Evolutionary conservation across 495 filamentous ascomycete genomes (phyloP).

Genomic region (Neurospora tetraspora): DNA sequence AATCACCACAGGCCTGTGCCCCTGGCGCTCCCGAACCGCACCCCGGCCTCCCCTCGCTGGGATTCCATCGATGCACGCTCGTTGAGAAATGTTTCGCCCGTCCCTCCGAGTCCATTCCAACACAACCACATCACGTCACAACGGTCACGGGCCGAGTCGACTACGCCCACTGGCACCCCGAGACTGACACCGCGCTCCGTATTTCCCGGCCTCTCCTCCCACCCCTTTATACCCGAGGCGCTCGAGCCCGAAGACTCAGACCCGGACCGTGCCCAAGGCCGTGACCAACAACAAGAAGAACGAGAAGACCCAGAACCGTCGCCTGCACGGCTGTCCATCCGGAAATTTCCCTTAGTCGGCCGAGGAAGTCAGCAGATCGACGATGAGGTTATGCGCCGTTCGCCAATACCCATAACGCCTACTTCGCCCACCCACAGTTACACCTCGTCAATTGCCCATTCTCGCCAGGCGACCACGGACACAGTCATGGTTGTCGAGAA

Average conservation of each 20-base stretch:
- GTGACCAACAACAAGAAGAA: neutral
- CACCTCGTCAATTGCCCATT: neutral
- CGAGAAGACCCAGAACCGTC: neutral
- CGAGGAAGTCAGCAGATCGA: slow-evolving; percentile 18
- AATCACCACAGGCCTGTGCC: neutral
- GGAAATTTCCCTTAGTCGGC: slow-evolving; percentile 14
- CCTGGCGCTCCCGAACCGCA: neutral
- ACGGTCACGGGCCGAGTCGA: slow-evolving; percentile 19
- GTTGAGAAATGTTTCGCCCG: slow-evolving; percentile 7
- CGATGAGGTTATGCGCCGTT: slow-evolving; percentile 4
- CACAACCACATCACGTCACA: slow-evolving; percentile 2
- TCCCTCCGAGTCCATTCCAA: slow-evolving; percentile 7
- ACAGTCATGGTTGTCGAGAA: slow-evolving; percentile 33
- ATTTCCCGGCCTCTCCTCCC: slow-evolving; percentile 25
- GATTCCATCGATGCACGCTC: slow-evolving; percentile 24
- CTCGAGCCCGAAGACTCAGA: slow-evolving; percentile 4
- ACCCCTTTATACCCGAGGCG: slow-evolving; percentile 23
- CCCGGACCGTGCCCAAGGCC: neutral
- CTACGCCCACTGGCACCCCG: slow-evolving; percentile 6
- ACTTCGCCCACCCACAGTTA: slow-evolving; percentile 3
- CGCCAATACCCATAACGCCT: slow-evolving; percentile 8
- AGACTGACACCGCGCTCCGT: slow-evolving; percentile 14
- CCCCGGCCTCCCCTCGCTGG: slow-evolving; percentile 29
- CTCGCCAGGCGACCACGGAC: slow-evolving; percentile 7
- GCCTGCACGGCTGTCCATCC: neutral